A percentile compares a stretch with the other conserved stretches of the same genome.
phyloP scores from a whole-genome alignment of 768 basidiomycete genomes.

The Lentinula sp. region DNA sequence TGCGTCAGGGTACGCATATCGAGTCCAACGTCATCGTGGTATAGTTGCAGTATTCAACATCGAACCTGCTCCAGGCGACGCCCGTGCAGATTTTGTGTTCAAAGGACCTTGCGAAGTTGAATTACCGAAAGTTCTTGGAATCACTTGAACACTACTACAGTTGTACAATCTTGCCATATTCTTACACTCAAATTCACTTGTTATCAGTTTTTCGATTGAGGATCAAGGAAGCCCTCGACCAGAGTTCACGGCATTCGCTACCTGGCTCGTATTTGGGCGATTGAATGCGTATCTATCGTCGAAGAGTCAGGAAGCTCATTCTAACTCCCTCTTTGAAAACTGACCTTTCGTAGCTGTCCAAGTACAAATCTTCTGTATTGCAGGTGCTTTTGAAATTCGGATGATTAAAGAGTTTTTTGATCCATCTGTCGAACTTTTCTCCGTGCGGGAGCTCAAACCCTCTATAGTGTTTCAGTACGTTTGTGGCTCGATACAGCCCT shows the following conservation, averaged over 20 bases:
- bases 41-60: slow-evolving; percentile 35
- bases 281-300: slow-evolving; percentile 64
- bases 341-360: slow-evolving; percentile 69
- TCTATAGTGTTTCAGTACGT: slow-evolving; percentile 61
- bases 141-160: neutral
- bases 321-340: slow-evolving; percentile 8
- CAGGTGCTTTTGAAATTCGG: slow-evolving; percentile 63
- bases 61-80: slow-evolving; percentile 25
- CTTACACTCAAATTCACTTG: too few relatives aligned
- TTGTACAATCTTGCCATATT: neutral
- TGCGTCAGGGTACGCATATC: slow-evolving; percentile 25
- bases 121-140: neutral
- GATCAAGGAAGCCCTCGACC: slow-evolving; percentile 59
- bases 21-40: slow-evolving; percentile 27
- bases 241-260: slow-evolving; percentile 69
- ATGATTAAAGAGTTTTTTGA: slow-evolving; percentile 48
- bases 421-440: slow-evolving; percentile 44
- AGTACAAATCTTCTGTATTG: slow-evolving; percentile 59
- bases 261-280: slow-evolving; percentile 70
- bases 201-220: neutral
- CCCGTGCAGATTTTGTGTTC: slow-evolving; percentile 45
- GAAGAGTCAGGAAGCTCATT: neutral
- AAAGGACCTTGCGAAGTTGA: slow-evolving; percentile 32
- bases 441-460: slow-evolving; percentile 53
- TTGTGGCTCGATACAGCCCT: slow-evolving; percentile 13